A percentile compares a stretch with the other conserved stretches of the same genome.
phyloP scores from a whole-genome alignment of 2,329 filamentous ascomycete genomes.

The Mollisiaceae sp. region DNA sequence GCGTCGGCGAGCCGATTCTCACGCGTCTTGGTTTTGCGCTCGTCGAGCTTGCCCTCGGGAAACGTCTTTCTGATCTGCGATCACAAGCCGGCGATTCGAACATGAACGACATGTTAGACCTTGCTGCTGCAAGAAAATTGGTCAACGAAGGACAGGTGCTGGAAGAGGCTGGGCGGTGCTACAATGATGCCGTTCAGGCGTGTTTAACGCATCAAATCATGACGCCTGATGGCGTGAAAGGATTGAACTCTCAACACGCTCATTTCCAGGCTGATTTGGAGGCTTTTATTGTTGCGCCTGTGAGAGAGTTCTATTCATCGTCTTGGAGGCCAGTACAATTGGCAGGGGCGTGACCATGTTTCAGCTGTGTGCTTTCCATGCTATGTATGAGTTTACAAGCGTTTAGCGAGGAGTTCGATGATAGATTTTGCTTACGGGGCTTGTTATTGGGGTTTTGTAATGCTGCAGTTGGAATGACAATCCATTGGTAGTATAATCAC shows the following conservation, averaged over 20 bases:
- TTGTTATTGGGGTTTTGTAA: too few species aligned
- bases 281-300: slow-evolving; percentile 10
- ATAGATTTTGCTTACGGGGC: too few species aligned
- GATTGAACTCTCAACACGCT: slow-evolving; percentile 12
- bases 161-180: slow-evolving; percentile 17
- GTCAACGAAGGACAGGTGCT: slow-evolving; percentile 13
- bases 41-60: slow-evolving; percentile 22
- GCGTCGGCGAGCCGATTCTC: slow-evolving; percentile 19
- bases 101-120: slow-evolving; percentile 15
- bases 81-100: not conserved
- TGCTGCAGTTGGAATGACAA: too few species aligned
- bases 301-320: not conserved
- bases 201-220: slow-evolving; percentile 20
- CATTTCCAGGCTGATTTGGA: slow-evolving; percentile 21
- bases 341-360: not conserved
- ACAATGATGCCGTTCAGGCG: slow-evolving; percentile 18
- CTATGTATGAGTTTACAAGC: too few species aligned
- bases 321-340: not conserved
- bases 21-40: slow-evolving; percentile 24
- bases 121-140: slow-evolving; percentile 17
- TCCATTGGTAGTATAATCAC: too few species aligned
- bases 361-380: not conserved
- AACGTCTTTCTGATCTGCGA: slow-evolving; percentile 19
- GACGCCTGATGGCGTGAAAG: slow-evolving; percentile 6
- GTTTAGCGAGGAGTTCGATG: too few species aligned